Percentiles rank a stretch among this genome's conserved stretches.
Evolutionary conservation across 2,329 filamentous ascomycete genomes (phyloP).

Genomic region (Cordyceps cateniannulata): DNA sequence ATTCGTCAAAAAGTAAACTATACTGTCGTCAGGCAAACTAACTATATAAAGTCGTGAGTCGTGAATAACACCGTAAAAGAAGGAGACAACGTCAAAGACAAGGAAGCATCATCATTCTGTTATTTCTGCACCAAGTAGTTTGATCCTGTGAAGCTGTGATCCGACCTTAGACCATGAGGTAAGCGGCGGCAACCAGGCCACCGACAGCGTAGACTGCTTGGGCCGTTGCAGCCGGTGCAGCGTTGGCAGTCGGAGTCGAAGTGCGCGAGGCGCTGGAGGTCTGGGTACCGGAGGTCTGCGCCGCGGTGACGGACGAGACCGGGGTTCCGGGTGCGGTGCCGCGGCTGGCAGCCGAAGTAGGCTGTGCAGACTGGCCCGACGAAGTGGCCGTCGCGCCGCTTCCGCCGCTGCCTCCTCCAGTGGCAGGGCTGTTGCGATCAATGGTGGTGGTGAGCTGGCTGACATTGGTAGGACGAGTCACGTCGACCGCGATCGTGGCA

Average conservation of each 20-base stretch:
- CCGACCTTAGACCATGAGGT: background rate
- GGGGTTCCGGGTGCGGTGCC: background rate
- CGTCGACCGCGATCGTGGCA: constrained; percentile 26
- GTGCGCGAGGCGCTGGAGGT: background rate
- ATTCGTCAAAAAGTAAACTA: background rate
- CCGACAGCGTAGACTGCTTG: background rate
- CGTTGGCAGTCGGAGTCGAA: background rate
- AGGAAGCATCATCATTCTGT: background rate
- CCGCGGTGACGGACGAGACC: background rate
- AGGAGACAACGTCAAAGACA: background rate
- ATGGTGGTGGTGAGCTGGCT: constrained; percentile 31
- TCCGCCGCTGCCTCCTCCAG: background rate
- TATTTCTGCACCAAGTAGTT: background rate
- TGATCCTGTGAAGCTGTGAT: background rate
- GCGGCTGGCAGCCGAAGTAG: background rate
- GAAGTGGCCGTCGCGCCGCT: background rate
- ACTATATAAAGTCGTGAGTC: background rate
- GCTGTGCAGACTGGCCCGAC: background rate
- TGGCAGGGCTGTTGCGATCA: background rate
- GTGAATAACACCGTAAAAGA: background rate
- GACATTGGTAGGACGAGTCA: constrained; percentile 24
- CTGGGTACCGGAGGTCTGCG: background rate
- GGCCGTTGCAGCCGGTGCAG: background rate
- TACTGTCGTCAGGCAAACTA: background rate
- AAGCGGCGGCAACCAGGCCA: constrained; percentile 10